phyloP scores from a whole-genome alignment of 805 yeast genomes.

The Wickerhamiella lipophila region DNA sequence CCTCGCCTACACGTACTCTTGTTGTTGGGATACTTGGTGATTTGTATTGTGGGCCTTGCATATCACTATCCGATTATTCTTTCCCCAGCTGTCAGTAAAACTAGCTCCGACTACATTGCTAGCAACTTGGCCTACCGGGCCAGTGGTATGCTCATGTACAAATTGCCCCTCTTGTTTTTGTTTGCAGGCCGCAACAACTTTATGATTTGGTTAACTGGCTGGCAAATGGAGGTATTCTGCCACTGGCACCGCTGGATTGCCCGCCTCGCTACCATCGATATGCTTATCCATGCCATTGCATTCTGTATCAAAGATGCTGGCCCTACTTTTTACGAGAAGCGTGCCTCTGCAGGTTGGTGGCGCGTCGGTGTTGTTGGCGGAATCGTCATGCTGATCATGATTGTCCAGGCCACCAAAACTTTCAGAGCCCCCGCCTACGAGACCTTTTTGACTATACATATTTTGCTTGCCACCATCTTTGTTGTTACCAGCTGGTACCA shows the following conservation, averaged over 20 bases:
- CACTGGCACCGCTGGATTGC: conserved; percentile 45
- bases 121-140: conserved; percentile 6
- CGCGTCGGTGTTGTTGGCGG: conserved; percentile 23
- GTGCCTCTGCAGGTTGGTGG: conserved; percentile 21
- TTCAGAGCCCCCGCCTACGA: conserved; percentile 47
- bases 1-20: conserved; percentile 8
- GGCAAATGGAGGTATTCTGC: conserved; percentile 45
- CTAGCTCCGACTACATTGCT: not conserved
- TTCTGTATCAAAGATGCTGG: not conserved
- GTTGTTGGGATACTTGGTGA: conserved; percentile 8
- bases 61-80: not conserved
- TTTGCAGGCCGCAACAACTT: conserved; percentile 61
- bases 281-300: conserved; percentile 33
- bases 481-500: conserved; percentile 51
- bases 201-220: conserved; percentile 45
- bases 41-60: conserved; percentile 4
- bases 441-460: conserved; percentile 42
- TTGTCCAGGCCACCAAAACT: conserved; percentile 27
- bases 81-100: not conserved
- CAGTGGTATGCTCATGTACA: conserved; percentile 6
- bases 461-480: conserved; percentile 40
- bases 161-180: conserved; percentile 32
- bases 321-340: not conserved
- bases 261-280: conserved; percentile 27
- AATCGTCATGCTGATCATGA: conserved; percentile 25